Evolutionary conservation across 495 filamentous ascomycete species (phyloP), one percentile per base, ranked within the genome.

Genomic region (Neurospora sublineolata): DNA sequence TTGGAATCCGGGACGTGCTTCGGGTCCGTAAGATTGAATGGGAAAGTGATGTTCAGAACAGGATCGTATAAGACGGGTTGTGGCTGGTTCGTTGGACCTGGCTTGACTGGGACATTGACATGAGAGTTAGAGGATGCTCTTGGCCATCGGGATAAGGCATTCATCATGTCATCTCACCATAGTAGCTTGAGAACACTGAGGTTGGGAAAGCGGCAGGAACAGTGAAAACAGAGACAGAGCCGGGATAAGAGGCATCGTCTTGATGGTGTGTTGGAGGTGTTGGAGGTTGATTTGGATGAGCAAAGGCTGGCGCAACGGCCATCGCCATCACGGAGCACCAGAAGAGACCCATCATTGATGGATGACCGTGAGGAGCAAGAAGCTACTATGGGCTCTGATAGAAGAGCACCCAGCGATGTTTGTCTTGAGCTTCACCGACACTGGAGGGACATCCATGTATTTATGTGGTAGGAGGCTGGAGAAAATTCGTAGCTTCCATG

Each of bases 61-160:
- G 87, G 85, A 74, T 89, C 87, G 71, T 84, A 81, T 23, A 90
- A 79, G 41, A 82, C 82, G 11, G 88, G 88, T 74, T 90, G 87
- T 40, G 87, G 86, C 77, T 90, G 83, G 70, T 82, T 79, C 41
- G 86, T 88, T 64, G 87, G 83, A 30, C 80, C 77, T 7, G 86
- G 83, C 36, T 83, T 82, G 14, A 83, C 76, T 78, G 41, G 12
- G 38, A 23, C 11, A 37, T 11, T 1, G 27, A 37, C 18, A 69
- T 46, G 23, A 4, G n/a, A n/a, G 36, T 64, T 69, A 37, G 46
- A 58, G 11, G 11, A 2, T 6, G 20, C 23, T 58, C 5, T 58
- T 30, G 46, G 23, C 14, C 11, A 27, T 58, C 11, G 11, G 46
- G 11, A 14, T 14, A 30, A 58, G 11, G 4, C 46, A n/a, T 69